phyloP scores from a whole-genome alignment of 768 basidiomycete species.

The Lactarius indigo region DNA sequence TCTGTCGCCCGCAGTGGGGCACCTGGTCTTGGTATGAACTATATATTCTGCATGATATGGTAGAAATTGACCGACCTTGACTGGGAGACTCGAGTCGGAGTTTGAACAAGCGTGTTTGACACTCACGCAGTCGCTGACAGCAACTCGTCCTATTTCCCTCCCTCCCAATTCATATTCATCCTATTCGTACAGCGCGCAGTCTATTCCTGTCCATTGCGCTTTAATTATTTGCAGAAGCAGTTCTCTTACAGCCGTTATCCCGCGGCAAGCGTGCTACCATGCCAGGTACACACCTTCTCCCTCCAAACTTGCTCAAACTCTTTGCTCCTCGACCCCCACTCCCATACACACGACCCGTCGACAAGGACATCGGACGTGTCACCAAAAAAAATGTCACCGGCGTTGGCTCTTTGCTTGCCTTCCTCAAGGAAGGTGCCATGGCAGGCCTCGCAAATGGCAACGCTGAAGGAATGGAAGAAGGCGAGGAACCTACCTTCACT shows the following conservation, averaged over 20 bases:
- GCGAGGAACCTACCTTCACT: slow-evolving; percentile 77
- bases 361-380: slow-evolving; percentile 76
- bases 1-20: slow-evolving; percentile 2
- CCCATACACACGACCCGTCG: slow-evolving; percentile 81
- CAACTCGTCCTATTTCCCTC: not conserved
- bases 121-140: not conserved
- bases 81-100: not conserved
- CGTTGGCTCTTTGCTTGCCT: slow-evolving; percentile 69
- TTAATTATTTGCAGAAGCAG: slow-evolving; percentile 11
- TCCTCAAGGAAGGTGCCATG: slow-evolving; percentile 76
- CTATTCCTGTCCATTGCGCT: not conserved
- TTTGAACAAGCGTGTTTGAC: not conserved
- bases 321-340: slow-evolving; percentile 92
- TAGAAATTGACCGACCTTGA: not conserved
- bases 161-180: not conserved
- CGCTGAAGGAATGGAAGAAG: slow-evolving; percentile 75
- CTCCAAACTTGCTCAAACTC: slow-evolving; percentile 93
- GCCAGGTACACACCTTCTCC: slow-evolving; percentile 83
- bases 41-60: not conserved
- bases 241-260: not conserved
- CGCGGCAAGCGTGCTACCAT: slow-evolving; percentile 30
- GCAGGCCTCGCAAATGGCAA: slow-evolving; percentile 57
- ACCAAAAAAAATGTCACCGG: slow-evolving; percentile 66
- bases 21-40: not conserved
- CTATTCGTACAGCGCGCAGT: slow-evolving; percentile 14